Percentiles rank a stretch among this genome's conserved stretches.
These are phyloP conservation scores for Diaporthe capsici DNA, from an alignment of 2,329 filamentous ascomycete species.

Conservation along the genomic window DNA sequence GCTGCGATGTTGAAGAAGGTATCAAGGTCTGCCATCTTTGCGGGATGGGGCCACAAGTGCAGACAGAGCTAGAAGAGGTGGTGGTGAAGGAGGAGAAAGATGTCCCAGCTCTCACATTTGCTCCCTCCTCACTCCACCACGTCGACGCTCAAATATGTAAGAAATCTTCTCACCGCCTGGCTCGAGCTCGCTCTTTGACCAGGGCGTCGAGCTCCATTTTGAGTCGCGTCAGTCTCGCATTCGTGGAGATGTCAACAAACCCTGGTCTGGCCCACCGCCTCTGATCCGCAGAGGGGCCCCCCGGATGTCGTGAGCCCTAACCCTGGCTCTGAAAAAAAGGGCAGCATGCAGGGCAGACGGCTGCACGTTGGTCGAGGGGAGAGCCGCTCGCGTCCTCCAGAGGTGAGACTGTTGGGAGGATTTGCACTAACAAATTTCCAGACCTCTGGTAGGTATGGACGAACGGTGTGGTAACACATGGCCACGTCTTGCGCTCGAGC, in stretches of 20 bases:
- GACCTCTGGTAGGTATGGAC: neutral
- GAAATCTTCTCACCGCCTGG: conserved; percentile 39
- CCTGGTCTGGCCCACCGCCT: conserved; percentile 32
- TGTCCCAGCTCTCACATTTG: neutral
- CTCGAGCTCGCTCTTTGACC: conserved; percentile 29
- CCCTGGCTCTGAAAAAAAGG: neutral
- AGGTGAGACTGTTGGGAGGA: neutral
- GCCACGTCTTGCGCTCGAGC: neutral
- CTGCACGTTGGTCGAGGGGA: neutral
- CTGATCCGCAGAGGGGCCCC: conserved; percentile 19
- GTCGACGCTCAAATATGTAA: conserved; percentile 22
- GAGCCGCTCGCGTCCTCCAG: neutral
- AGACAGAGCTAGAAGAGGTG: neutral
- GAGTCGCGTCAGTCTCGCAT: conserved; percentile 36
- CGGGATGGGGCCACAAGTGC: neutral
- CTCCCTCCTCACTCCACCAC: neutral
- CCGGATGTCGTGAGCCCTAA: conserved; percentile 24
- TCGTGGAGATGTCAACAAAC: conserved; percentile 28
- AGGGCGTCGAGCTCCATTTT: conserved; percentile 32
- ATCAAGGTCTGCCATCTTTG: conserved; percentile 35
- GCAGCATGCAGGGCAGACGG: neutral
- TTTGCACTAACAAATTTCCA: neutral
- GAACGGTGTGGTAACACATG: conserved; percentile 30
- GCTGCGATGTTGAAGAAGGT: conserved; percentile 55
- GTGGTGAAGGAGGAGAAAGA: conserved; percentile 5